phyloP scores from a whole-genome alignment of 257 asterid species.

The Osmanthus fragrans region DNA sequence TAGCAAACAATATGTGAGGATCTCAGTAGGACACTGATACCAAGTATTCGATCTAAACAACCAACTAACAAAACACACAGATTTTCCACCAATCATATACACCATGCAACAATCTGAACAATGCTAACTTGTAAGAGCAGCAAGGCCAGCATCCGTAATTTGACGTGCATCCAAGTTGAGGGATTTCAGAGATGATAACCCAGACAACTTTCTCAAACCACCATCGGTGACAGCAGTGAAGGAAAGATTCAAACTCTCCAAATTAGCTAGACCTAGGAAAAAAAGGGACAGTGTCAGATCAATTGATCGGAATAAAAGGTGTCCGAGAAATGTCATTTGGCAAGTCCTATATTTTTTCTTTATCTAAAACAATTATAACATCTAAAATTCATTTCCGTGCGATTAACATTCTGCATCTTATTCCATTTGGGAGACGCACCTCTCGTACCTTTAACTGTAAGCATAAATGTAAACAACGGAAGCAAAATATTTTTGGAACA shows the following conservation, averaged over 20 bases:
- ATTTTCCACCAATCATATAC: neutral
- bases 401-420: too few species aligned
- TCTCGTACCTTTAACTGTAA: neutral
- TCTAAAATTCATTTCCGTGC: neutral
- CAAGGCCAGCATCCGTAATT: constrained; percentile 90
- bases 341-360: neutral
- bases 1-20: neutral
- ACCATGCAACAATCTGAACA: neutral
- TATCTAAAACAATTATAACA: neutral
- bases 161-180: constrained; percentile 92
- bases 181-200: constrained; percentile 75
- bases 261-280: constrained; percentile 51
- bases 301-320: neutral
- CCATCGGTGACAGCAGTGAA: constrained; percentile 87
- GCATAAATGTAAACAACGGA: neutral
- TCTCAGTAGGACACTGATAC: neutral
- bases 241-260: constrained; percentile 86
- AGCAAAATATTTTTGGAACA: neutral
- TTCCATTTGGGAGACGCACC: neutral
- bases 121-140: constrained; percentile 82
- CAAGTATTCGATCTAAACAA: neutral
- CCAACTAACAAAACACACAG: neutral
- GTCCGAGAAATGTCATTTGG: neutral
- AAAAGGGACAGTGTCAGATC: neutral
- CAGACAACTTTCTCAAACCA: constrained; percentile 78